phyloP scores from a whole-genome alignment of 352 stramenopile species.

The Globisporangium radiosum region DNA sequence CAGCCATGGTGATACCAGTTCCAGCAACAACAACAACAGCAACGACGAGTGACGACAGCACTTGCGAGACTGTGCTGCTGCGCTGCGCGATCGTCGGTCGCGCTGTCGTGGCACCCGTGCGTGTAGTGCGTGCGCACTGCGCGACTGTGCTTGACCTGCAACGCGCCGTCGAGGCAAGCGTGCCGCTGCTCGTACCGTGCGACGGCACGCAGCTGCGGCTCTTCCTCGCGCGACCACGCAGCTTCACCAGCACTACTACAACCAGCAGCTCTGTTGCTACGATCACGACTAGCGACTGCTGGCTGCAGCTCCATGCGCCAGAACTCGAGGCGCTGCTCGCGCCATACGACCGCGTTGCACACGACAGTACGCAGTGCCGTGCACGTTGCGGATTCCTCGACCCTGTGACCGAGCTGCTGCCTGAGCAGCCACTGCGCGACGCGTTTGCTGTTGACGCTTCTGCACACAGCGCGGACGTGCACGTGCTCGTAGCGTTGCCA shows the following conservation, averaged over 20 bases:
- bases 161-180: neutral
- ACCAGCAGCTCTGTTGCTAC: neutral
- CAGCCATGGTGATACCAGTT: neutral
- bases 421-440: neutral
- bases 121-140: neutral
- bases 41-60: neutral
- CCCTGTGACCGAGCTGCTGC: neutral
- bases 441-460: neutral
- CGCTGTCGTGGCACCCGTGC: neutral
- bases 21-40: too few species aligned
- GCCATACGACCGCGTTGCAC: neutral
- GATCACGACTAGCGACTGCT: neutral
- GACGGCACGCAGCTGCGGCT: neutral
- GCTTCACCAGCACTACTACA: too few species aligned
- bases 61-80: neutral
- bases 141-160: constrained; percentile 2
- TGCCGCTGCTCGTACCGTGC: neutral
- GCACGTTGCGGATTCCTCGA: neutral
- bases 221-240: constrained; percentile 1
- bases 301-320: constrained; percentile 1
- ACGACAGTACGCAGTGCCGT: neutral
- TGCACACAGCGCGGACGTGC: neutral
- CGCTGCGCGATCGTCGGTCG: constrained; percentile 1
- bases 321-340: neutral
- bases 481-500: neutral